Evolutionary conservation across 805 yeast species (phyloP).

Genomic region (Sporopachydermia quercuum): DNA sequence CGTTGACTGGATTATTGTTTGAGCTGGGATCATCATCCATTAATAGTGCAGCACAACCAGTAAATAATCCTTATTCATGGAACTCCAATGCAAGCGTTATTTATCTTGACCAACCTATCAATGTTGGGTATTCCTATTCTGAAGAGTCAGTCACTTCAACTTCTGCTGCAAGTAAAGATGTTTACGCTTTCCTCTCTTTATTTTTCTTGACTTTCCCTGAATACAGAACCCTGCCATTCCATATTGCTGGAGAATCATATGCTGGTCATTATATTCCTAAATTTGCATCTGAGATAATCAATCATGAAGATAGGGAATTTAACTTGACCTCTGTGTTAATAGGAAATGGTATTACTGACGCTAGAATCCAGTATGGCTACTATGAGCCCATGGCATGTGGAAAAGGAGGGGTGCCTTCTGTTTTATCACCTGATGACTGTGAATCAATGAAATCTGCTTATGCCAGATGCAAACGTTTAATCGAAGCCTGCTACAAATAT

Average conservation of each 20-base stretch:
- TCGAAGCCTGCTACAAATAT: slow-evolving; percentile 46
- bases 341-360: slow-evolving; percentile 73
- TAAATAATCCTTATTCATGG: slow-evolving; percentile 77
- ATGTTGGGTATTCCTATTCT: slow-evolving; percentile 83
- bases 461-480: slow-evolving; percentile 49
- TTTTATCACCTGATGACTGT: slow-evolving; percentile 53
- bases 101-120: slow-evolving; percentile 87
- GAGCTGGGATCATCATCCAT: slow-evolving; percentile 85
- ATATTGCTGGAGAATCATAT: slow-evolving; percentile 74
- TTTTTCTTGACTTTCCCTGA: slow-evolving; percentile 79
- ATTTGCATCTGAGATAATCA: slow-evolving; percentile 41
- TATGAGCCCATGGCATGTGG: slow-evolving; percentile 80
- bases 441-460: slow-evolving; percentile 39
- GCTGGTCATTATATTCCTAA: slow-evolving; percentile 77
- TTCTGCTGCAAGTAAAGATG: slow-evolving; percentile 77
- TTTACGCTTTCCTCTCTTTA: slow-evolving; percentile 66
- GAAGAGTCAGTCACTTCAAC: slow-evolving; percentile 47
- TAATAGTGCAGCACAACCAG: slow-evolving; percentile 48
- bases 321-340: slow-evolving; percentile 55
- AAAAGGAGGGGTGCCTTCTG: slow-evolving; percentile 67
- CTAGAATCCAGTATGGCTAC: slow-evolving; percentile 53
- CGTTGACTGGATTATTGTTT: slow-evolving; percentile 77
- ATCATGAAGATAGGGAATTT: slow-evolving; percentile 34
- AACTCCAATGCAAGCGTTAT: slow-evolving; percentile 80
- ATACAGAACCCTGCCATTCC: slow-evolving; percentile 42